phyloP scores from a whole-genome alignment of 305 asterid species.

The Solanum aculeatissimum region DNA sequence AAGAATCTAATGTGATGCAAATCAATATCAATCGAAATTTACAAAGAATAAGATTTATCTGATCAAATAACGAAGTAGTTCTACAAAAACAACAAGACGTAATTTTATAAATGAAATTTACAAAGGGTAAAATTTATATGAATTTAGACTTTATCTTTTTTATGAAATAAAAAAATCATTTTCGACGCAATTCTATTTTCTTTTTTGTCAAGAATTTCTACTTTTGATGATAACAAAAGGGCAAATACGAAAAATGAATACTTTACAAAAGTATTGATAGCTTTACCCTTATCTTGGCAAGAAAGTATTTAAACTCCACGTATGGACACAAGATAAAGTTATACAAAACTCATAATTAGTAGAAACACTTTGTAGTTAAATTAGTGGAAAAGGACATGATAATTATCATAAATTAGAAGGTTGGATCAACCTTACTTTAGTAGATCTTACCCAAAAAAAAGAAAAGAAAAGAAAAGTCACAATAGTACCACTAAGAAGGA shows the following conservation, averaged over 20 bases:
- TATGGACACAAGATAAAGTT: background rate
- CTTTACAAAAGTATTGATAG: background rate
- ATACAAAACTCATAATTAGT: background rate
- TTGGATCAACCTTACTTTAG: slow-evolving; percentile 1
- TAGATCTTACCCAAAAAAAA: background rate
- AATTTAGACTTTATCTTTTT: too few species aligned
- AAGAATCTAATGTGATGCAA: background rate
- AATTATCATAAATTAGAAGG: slow-evolving; percentile 21
- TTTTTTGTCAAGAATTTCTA: background rate
- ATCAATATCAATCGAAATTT: background rate
- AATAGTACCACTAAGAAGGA: background rate
- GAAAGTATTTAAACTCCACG: background rate
- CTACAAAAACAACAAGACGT: too few species aligned
- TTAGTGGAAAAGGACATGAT: slow-evolving; percentile 13
- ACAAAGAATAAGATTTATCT: too few species aligned
- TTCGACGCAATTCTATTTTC: background rate
- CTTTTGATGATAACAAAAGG: background rate
- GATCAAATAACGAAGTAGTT: background rate
- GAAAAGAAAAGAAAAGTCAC: background rate
- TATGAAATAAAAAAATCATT: too few species aligned
- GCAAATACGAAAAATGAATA: background rate
- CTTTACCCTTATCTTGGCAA: background rate
- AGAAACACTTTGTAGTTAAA: slow-evolving; percentile 9
- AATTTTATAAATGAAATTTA: too few species aligned
- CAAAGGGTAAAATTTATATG: background rate